Percentiles rank a stretch among this genome's conserved stretches.
Evolutionary conservation across 2,329 filamentous ascomycete species (phyloP).

Genomic region (Diplodia scrobiculata): DNA sequence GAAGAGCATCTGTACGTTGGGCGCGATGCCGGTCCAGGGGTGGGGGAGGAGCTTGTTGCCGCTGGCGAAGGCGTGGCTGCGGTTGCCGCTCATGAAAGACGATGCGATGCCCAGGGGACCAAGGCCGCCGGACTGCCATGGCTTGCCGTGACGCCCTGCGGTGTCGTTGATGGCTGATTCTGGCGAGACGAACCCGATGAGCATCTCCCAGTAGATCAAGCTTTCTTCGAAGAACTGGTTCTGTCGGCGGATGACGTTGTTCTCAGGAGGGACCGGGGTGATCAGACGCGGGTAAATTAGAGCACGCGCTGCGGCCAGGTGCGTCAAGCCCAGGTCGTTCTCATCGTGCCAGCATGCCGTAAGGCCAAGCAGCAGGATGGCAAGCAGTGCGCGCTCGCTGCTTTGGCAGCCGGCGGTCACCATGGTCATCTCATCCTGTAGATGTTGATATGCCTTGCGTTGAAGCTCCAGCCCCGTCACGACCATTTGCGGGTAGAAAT

Average conservation of each 20-base stretch:
- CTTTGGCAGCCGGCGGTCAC: conserved; percentile 46
- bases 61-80: conserved; percentile 36
- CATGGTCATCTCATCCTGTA: conserved; percentile 53
- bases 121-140: conserved; percentile 20
- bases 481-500: conserved; percentile 59
- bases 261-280: conserved; percentile 35
- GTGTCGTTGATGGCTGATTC: conserved; percentile 33
- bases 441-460: conserved; percentile 55
- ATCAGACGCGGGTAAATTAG: conserved; percentile 51
- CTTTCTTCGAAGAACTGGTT: conserved; percentile 59
- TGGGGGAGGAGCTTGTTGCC: conserved; percentile 48
- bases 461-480: conserved; percentile 56
- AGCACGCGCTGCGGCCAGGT: conserved; percentile 53
- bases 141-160: conserved; percentile 10
- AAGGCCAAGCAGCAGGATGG: conserved; percentile 61
- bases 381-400: conserved; percentile 58
- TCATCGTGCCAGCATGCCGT: conserved; percentile 64
- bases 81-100: conserved; percentile 21
- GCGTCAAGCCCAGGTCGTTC: conserved; percentile 57
- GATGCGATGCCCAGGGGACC: conserved; percentile 22
- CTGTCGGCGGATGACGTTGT: conserved; percentile 41
- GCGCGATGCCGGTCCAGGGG: conserved; percentile 54
- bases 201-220: conserved; percentile 62
- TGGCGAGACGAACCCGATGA: conserved; percentile 58
- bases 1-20: conserved; percentile 50